A percentile compares a stretch with the other conserved stretches of the same genome.
Conservation (phyloP, 208 protist genomes). For the Wallacemonas sp. region DNA sequence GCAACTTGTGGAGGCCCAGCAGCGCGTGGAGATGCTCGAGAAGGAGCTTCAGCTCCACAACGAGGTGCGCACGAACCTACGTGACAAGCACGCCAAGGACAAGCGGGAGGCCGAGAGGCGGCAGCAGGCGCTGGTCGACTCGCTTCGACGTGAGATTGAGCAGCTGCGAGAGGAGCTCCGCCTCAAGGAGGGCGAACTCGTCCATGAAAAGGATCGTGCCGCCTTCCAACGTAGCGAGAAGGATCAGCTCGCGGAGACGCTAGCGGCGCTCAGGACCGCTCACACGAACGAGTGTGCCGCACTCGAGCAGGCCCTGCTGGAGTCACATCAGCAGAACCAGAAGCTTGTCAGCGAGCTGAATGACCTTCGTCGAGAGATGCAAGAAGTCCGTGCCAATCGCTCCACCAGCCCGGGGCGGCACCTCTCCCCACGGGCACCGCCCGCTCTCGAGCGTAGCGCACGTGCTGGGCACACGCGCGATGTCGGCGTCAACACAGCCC, state of each 20-base stretch:
- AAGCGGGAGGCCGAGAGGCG: constrained; percentile 16
- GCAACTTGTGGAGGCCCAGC: constrained; percentile 32
- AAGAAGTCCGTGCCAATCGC: background rate
- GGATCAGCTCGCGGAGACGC: constrained; percentile 7
- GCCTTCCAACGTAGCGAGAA: constrained; percentile 29
- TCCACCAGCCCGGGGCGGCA: background rate
- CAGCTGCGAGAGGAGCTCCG: constrained; percentile 26
- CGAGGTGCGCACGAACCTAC: background rate
- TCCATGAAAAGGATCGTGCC: constrained; percentile 19
- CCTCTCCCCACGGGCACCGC: background rate
- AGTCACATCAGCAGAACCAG: constrained; percentile 15
- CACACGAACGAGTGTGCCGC: background rate
- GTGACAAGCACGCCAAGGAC: constrained; percentile 14
- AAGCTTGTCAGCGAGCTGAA: constrained; percentile 13
- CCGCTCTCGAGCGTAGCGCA: background rate
- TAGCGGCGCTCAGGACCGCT: constrained; percentile 1
- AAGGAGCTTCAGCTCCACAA: constrained; percentile 32
- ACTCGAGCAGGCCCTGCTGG: constrained; percentile 11
- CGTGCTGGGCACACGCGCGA: background rate
- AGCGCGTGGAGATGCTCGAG: constrained; percentile 44
- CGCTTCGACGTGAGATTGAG: constrained; percentile 34
- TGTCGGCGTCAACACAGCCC: constrained; percentile 6
- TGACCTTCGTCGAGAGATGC: background rate
- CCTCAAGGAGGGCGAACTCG: constrained; percentile 33
- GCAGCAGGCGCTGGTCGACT: constrained; percentile 29